phyloP scores from a whole-genome alignment of 163 green algal species.

The Scenedesmus sp. region DNA sequence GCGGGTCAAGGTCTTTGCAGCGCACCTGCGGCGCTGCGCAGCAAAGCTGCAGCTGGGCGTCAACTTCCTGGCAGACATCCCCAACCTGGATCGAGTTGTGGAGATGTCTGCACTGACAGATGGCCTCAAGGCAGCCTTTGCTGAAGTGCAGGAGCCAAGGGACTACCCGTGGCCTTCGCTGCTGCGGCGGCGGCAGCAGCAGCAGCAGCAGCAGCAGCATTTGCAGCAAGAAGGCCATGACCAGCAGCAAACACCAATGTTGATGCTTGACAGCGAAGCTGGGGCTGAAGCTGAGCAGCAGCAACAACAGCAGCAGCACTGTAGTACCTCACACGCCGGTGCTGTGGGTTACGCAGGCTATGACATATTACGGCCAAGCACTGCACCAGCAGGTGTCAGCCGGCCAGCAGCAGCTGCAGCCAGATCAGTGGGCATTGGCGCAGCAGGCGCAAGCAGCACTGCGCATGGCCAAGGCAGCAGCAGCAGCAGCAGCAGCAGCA shows the following conservation, averaged over 20 bases:
- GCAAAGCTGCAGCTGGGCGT: slow-evolving; percentile 71
- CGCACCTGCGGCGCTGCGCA: slow-evolving; percentile 71
- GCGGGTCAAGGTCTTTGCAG: slow-evolving; percentile 62
- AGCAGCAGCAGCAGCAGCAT: slow-evolving; percentile 21
- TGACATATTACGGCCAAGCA: neutral
- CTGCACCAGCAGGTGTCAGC: neutral
- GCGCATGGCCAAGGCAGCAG: neutral
- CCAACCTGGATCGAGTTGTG: slow-evolving; percentile 76
- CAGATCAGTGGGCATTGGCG: too few relatives aligned
- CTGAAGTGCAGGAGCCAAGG: slow-evolving; percentile 53
- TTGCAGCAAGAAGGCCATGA: neutral
- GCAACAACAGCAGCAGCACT: neutral
- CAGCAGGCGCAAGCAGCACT: neutral
- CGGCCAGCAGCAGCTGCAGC: neutral
- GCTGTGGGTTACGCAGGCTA: neutral
- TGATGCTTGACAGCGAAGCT: neutral
- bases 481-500: neutral
- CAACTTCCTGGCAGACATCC: slow-evolving; percentile 73
- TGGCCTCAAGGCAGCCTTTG: slow-evolving; percentile 54
- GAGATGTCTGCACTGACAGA: slow-evolving; percentile 74
- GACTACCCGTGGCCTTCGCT: slow-evolving; percentile 26
- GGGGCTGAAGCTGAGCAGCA: neutral
- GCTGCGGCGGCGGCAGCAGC: slow-evolving; percentile 13
- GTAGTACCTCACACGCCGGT: neutral
- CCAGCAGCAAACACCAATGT: neutral